Evolutionary conservation across 495 filamentous ascomycete species (phyloP), one percentile per base, ranked within the genome.

Genomic region (Xylaria longipes): DNA sequence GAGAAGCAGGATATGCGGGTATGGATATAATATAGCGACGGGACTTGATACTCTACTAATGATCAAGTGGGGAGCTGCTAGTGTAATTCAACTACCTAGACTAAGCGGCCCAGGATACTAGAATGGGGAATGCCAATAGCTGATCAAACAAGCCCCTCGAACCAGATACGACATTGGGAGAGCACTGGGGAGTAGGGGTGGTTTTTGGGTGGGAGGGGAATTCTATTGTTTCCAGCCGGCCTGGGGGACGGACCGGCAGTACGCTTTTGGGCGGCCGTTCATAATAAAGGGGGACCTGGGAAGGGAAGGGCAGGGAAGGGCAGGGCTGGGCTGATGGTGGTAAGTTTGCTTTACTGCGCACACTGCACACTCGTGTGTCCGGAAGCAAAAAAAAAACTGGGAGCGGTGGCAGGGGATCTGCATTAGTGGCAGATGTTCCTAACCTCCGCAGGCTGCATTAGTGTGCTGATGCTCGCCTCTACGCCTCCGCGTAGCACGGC

Each of bases 401-500:
- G 31, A 12, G 54, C 58, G 35, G 29, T 56, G 68, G 46, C 68
- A 63, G 58, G 68, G 58, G 45, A 50, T n/a, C 35, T 56, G 46
- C 56, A 64, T 50, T 58, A 69, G 68, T 62, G 45, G 45, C 37
- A 60, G 15, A 60, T 69, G 68, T 57, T 69, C 57, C 68, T 62
- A 20, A 43, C 58, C 68, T 70, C 68, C 68, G 58, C 58, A 35
- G 60, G 41, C 60, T 45, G 68, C 68, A 70, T 70, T 70, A 70
- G 68, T 60, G 65, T 63, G 65, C 48, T 54, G 31, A 67, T 67
- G 65, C 52, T 43, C 29, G 1, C 29, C 33, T n/a, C 50, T n/a
- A n/a, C 39, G 27, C 52, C 37, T 58, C 52, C 50, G 65, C 65
- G 48, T 57, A 54, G 54, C 48, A 67, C 65, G 65, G 65, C 48